A percentile compares a stretch with the other conserved stretches of the same genome.
These are phyloP conservation scores for Piromyces finnis DNA, from an alignment of 192 early-diverging fungal genomes.

Conservation along the genomic window DNA sequence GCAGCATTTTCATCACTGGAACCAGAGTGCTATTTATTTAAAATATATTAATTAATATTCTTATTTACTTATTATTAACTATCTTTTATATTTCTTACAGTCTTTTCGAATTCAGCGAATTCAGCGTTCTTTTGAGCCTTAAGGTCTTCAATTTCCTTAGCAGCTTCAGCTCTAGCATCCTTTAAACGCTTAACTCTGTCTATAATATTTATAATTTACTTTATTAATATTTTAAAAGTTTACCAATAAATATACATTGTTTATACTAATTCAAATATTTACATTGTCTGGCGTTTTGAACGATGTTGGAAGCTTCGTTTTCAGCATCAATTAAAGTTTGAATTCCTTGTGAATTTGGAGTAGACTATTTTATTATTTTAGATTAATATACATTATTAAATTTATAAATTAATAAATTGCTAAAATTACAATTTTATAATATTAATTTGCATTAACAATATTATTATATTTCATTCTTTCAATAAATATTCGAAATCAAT, in stretches of 20 bases:
- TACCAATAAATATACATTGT: no score
- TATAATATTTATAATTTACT: no score
- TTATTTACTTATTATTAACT: no score
- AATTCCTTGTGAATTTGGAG: constrained; percentile 68
- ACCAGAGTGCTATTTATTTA: constrained; percentile 38
- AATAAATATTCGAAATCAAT: no score
- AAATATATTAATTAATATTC: neutral
- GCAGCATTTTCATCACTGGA: constrained; percentile 36
- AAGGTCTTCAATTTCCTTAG: constrained; percentile 73
- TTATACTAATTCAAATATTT: no score
- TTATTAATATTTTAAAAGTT: no score
- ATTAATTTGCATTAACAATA: no score
- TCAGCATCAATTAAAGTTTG: constrained; percentile 94
- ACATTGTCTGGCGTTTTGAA: constrained; percentile 80
- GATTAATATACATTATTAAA: neutral
- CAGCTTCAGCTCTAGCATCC: constrained; percentile 86
- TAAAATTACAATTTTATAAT: no score
- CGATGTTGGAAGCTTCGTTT: constrained; percentile 85
- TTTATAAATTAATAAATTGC: no score
- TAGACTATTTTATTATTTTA: neutral
- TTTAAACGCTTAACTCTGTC: constrained; percentile 82
- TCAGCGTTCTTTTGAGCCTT: constrained; percentile 72
- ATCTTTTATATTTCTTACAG: constrained; percentile 15
- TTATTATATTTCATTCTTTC: no score
- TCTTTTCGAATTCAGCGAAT: constrained; percentile 50